Evolutionary conservation across 2,329 filamentous ascomycete genomes (phyloP).

Genomic region (Calonectria naviculata): DNA sequence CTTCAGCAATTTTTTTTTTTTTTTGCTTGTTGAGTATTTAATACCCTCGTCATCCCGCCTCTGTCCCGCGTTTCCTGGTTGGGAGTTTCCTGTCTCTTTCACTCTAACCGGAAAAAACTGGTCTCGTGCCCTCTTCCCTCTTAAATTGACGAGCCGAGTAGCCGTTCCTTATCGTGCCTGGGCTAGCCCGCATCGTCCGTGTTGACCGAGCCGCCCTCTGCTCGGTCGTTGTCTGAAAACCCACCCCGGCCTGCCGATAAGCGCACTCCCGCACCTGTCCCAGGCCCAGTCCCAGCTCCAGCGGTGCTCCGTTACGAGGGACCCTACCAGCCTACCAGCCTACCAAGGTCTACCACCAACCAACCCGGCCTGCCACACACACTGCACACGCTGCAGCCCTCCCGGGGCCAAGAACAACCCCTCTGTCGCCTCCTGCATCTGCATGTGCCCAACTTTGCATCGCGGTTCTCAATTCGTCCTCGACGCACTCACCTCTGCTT

Average conservation of each 20-base stretch:
- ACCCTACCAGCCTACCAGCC: neutral
- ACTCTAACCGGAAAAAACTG: neutral
- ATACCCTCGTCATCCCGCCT: neutral
- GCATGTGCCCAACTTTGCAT: constrained; percentile 30
- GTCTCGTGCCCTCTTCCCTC: constrained; percentile 11
- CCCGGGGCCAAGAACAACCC: constrained; percentile 30
- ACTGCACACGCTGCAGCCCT: neutral
- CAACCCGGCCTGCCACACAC: neutral
- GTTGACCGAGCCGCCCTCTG: constrained; percentile 14
- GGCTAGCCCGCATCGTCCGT: constrained; percentile 7
- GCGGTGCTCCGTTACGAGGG: neutral
- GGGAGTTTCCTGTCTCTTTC: neutral
- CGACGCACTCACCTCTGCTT: constrained; percentile 23
- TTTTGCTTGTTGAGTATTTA: neutral
- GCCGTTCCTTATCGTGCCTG: constrained; percentile 23
- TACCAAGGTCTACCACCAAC: neutral
- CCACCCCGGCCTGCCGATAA: constrained; percentile 34
- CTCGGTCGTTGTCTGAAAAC: neutral
- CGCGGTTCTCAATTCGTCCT: constrained; percentile 23
- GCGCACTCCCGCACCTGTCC: constrained; percentile 30
- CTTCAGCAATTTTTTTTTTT: neutral
- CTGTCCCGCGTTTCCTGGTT: neutral
- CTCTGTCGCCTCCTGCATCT: constrained; percentile 36
- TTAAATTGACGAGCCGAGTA: constrained; percentile 16
- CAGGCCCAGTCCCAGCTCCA: constrained; percentile 3